Evolutionary conservation across 805 yeast genomes (phyloP), one percentile per base, ranked within the genome.

Genomic region (Nakazawaea anatomiae): DNA sequence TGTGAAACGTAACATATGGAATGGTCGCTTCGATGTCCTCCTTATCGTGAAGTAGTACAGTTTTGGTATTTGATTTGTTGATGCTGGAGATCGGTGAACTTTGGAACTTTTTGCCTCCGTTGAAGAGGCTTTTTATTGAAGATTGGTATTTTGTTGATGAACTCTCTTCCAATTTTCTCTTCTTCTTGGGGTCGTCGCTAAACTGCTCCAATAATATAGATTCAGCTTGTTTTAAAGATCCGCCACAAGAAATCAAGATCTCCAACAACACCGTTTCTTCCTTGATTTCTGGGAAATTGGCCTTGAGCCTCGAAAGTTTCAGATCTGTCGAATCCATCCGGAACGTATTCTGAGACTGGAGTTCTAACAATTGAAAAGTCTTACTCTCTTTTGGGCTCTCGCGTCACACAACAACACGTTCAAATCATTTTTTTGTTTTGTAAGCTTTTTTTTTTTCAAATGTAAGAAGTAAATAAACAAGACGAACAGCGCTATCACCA

Each of bases 201-300:
- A 64, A 58, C 34, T 67, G 65, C 39, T 74, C 77, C 31, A 66
- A 59, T 12, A 83, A 60, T 28, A 82, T 56, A 0, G 55, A 39
- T 41, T 70, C 70, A 1, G 82, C 76, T 8, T 61, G 52, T 7
- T 64, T 61, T 1, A 82, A 40, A 2, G 83, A 76, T 1, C 86
- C 89, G 42, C 72, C 69, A 57, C 87, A 82, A 0, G 76, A 65
- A 1, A 73, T 47, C 10, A 85, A 67, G 3, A 85, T 60, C 47
- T 84, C 89, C 4, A 74, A 59, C 18, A 50, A 30, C 4, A 83
- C 61, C 0, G 68, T 63, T 2, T 62, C 70, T 5, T 60, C 65
- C 39, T 70, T 76, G 4, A 72, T 76, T 0, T 53, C 59, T 0
- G 86, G 85, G 52, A 73, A 79, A 36, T 59, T 59, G 5, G 55